Conservation (phyloP, 768 basidiomycete species). For the Neoboletus magnificus region DNA sequence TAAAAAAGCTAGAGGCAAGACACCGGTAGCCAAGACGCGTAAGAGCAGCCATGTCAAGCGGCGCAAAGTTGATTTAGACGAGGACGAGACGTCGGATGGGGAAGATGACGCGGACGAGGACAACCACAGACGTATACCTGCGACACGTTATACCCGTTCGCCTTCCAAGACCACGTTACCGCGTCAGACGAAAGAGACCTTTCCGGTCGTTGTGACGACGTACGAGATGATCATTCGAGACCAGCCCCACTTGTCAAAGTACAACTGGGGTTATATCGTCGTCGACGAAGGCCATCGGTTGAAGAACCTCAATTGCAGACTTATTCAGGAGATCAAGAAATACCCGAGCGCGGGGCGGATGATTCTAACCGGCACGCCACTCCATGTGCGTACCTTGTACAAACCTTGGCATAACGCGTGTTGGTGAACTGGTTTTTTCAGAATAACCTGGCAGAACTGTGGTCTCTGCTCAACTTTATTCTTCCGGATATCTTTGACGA, state of each 20-base stretch:
- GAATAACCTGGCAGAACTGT: conserved; percentile 95
- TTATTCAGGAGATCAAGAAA: conserved; percentile 87
- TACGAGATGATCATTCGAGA: conserved; percentile 93
- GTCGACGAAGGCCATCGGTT: conserved; percentile 95
- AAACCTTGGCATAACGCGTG: neutral
- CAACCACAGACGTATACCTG: conserved; percentile 17
- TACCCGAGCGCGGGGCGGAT: conserved; percentile 82
- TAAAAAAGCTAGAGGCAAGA: conserved; percentile 11
- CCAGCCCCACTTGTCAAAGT: conserved; percentile 57
- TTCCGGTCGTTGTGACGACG: conserved; percentile 86
- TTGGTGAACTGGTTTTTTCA: conserved; percentile 32
- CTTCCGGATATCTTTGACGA: conserved; percentile 92
- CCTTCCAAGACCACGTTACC: neutral
- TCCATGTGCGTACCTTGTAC: conserved; percentile 62
- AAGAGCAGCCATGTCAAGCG: conserved; percentile 16
- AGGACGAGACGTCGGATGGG: conserved; percentile 8
- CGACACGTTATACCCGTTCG: conserved; percentile 13
- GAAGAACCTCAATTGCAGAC: conserved; percentile 90
- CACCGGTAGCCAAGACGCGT: conserved; percentile 9
- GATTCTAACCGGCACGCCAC: conserved; percentile 93
- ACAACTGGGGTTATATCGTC: conserved; percentile 88
- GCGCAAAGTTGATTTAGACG: conserved; percentile 15
- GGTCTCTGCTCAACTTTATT: conserved; percentile 94
- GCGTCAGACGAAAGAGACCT: conserved; percentile 36
- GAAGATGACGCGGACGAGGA: conserved; percentile 14